phyloP scores from a whole-genome alignment of 192 early-diverging fungal species.

The Backusella mclennaniae region DNA sequence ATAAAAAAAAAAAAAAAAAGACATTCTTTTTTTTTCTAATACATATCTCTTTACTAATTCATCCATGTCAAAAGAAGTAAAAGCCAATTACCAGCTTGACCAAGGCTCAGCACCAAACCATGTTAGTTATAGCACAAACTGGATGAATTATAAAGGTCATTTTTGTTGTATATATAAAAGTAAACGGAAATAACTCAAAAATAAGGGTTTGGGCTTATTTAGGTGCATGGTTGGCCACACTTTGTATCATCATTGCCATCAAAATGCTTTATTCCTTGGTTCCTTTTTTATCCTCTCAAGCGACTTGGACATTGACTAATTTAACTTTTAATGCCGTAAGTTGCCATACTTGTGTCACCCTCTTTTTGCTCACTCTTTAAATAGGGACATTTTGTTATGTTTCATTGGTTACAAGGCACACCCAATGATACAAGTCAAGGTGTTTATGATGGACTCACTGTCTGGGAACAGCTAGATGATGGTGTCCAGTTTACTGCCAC shows the following conservation, averaged over 20 bases:
- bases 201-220: not conserved
- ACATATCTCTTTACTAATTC: not conserved
- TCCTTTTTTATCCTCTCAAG: slow-evolving; percentile 90
- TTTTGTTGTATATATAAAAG: no score
- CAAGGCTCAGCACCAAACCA: slow-evolving; percentile 4
- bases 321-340: slow-evolving; percentile 86
- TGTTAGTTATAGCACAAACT: not conserved
- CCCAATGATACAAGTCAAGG: slow-evolving; percentile 94
- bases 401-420: slow-evolving; percentile 93
- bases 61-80: not conserved
- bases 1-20: not conserved
- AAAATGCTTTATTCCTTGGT: slow-evolving; percentile 79
- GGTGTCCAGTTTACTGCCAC: slow-evolving; percentile 95
- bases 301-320: slow-evolving; percentile 97
- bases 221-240: slow-evolving; percentile 93
- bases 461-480: slow-evolving; percentile 99
- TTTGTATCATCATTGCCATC: slow-evolving; percentile 78
- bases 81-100: not conserved
- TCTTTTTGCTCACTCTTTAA: not conserved
- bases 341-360: not conserved
- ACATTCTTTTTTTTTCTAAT: not conserved
- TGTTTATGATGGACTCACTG: slow-evolving; percentile 87
- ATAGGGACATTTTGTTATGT: slow-evolving; percentile 95
- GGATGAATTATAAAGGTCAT: slow-evolving; percentile 7
- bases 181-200: not conserved